These are phyloP conservation scores for Geum urbanum DNA, from an alignment of 306 rosid genomes.

Conservation along the genomic window DNA sequence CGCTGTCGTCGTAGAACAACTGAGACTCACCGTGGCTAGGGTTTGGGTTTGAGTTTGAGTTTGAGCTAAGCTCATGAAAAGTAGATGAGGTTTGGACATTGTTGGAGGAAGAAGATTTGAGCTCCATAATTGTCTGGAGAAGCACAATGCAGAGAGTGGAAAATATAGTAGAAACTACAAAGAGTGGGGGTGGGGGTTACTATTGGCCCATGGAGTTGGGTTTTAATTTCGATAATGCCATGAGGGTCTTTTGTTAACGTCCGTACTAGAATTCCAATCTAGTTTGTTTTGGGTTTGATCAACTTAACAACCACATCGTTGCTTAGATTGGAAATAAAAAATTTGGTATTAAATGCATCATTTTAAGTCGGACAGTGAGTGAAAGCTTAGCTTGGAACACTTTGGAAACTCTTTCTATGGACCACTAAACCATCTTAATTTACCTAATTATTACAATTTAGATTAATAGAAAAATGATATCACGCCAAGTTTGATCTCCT, in stretches of 20 bases:
- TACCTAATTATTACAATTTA: neutral
- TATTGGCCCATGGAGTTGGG: neutral
- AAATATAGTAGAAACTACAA: conserved; percentile 16
- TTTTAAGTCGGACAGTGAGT: neutral
- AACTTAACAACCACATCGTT: neutral
- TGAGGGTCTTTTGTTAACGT: neutral
- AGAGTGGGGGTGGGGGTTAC: neutral
- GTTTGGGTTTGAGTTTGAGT: conserved; percentile 20
- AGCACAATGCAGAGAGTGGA: conserved; percentile 1
- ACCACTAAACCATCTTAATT: neutral
- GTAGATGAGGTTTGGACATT: conserved; percentile 22
- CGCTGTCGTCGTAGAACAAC: conserved; percentile 48
- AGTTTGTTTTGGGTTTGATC: neutral
- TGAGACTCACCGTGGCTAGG: conserved; percentile 28
- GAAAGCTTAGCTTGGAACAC: neutral
- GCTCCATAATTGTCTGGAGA: conserved; percentile 40
- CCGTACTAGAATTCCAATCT: conserved; percentile 7
- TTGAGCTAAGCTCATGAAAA: neutral
- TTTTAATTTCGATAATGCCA: conserved; percentile 9
- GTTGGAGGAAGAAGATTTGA: conserved; percentile 28
- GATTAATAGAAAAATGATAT: too few relatives aligned
- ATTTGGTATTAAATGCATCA: neutral
- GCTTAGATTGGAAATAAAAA: too few relatives aligned
- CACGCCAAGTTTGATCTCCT: too few relatives aligned
- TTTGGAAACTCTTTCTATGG: neutral